These are phyloP conservation scores for Cladosporium sp. DNA, from an alignment of 2,329 filamentous ascomycete species.

Conservation along the genomic window DNA sequence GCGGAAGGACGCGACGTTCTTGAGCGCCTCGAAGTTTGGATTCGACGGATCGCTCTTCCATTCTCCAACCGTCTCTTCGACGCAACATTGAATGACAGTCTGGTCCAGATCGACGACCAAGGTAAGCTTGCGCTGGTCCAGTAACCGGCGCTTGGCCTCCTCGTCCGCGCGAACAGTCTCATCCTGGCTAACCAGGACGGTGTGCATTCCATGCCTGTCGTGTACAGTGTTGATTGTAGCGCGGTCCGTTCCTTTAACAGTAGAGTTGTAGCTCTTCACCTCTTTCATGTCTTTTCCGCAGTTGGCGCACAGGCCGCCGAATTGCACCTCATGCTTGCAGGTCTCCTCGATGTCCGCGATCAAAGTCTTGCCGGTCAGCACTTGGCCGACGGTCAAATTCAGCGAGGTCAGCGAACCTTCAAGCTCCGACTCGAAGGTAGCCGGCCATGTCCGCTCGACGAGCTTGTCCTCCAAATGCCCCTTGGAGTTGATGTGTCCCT, in stretches of 20 bases:
- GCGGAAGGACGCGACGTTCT: slow-evolving; percentile 82
- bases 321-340: slow-evolving; percentile 87
- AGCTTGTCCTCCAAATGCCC: slow-evolving; percentile 45
- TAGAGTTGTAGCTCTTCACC: slow-evolving; percentile 68
- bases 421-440: slow-evolving; percentile 74
- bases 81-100: slow-evolving; percentile 96
- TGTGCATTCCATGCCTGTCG: slow-evolving; percentile 59
- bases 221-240: slow-evolving; percentile 94
- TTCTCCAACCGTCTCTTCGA: slow-evolving; percentile 91
- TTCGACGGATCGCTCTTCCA: slow-evolving; percentile 87
- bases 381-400: slow-evolving; percentile 62
- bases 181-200: slow-evolving; percentile 73
- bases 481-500: slow-evolving; percentile 66
- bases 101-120: slow-evolving; percentile 96
- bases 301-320: slow-evolving; percentile 79
- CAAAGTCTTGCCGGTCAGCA: slow-evolving; percentile 49
- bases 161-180: slow-evolving; percentile 79
- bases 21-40: slow-evolving; percentile 85
- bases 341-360: slow-evolving; percentile 79
- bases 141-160: slow-evolving; percentile 74
- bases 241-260: slow-evolving; percentile 70
- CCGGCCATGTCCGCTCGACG: slow-evolving; percentile 63
- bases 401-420: slow-evolving; percentile 75
- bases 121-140: slow-evolving; percentile 76
- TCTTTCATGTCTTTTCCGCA: slow-evolving; percentile 97